Evolutionary conservation across 306 rosid species (phyloP).

Genomic region (Begonia fuchsioides): DNA sequence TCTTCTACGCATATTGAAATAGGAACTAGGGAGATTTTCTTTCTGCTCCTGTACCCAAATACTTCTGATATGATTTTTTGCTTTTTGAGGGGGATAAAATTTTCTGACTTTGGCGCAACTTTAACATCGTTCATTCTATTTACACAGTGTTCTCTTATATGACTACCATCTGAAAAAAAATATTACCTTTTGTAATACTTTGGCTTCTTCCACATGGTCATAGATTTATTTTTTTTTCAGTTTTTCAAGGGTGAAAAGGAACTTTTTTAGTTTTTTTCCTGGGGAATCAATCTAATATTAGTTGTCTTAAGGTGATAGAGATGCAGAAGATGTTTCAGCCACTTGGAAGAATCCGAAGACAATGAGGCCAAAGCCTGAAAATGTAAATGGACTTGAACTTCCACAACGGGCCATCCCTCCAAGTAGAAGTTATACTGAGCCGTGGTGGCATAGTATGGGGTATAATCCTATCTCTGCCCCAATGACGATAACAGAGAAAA

Average conservation of each 20-base stretch:
- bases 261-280: neutral
- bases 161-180: too few relatives aligned
- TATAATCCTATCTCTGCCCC: conserved; percentile 40
- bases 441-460: conserved; percentile 77
- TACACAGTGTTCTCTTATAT: too few relatives aligned
- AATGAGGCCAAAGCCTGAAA: conserved; percentile 69
- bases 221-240: neutral
- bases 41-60: too few relatives aligned
- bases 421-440: conserved; percentile 41
- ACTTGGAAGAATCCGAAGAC: conserved; percentile 22
- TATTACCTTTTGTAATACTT: too few relatives aligned
- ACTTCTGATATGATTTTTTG: too few relatives aligned
- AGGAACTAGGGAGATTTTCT: too few relatives aligned
- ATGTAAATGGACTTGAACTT: conserved; percentile 31
- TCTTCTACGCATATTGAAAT: too few relatives aligned
- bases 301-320: conserved; percentile 1
- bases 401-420: conserved; percentile 45
- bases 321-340: neutral
- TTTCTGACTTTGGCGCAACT: too few relatives aligned
- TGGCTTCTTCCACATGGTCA: too few relatives aligned
- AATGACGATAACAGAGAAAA: conserved; percentile 14
- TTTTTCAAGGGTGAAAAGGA: neutral
- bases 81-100: too few relatives aligned
- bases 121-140: too few relatives aligned
- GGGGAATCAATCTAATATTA: neutral